A percentile compares a stretch with the other conserved stretches of the same genome.
Conservation (phyloP, 495 filamentous ascomycete species). For the Talaromyces trachyspermus region DNA sequence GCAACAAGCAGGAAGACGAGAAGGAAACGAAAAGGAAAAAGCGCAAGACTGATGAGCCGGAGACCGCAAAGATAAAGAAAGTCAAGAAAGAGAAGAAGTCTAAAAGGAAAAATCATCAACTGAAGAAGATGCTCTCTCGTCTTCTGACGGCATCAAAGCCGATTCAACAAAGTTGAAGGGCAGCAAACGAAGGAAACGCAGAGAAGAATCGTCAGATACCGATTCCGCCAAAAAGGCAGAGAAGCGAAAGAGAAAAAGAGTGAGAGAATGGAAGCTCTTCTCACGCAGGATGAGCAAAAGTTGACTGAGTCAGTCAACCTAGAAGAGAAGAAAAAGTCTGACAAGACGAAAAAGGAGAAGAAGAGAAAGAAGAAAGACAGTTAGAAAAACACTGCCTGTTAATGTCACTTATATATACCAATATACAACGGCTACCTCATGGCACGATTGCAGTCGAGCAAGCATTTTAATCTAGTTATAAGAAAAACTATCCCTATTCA, state of each 20-base stretch:
- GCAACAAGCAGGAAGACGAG: slow-evolving; percentile 27
- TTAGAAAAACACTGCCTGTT: background rate
- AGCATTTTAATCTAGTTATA: too few species aligned
- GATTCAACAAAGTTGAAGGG: slow-evolving; percentile 13
- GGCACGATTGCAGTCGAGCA: too few species aligned
- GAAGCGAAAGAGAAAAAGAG: slow-evolving; percentile 2
- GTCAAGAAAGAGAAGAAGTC: slow-evolving; percentile 24
- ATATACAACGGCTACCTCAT: too few species aligned
- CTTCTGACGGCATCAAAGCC: slow-evolving; percentile 12
- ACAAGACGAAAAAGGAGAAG: slow-evolving; percentile 32
- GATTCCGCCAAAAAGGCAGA: background rate
- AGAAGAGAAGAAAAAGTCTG: slow-evolving; percentile 17
- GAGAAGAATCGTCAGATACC: slow-evolving; percentile 13
- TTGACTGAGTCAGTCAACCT: slow-evolving; percentile 15
- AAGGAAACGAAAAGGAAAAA: slow-evolving; percentile 33
- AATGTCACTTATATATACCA: too few species aligned
- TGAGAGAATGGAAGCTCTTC: background rate
- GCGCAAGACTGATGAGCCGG: slow-evolving; percentile 15
- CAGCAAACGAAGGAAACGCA: slow-evolving; percentile 13
- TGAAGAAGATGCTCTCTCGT: slow-evolving; percentile 17
- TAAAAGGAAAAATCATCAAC: slow-evolving; percentile 21
- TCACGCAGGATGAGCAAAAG: slow-evolving; percentile 1
- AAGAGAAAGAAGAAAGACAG: slow-evolving; percentile 10
- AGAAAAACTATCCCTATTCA: too few species aligned
- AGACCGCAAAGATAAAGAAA: slow-evolving; percentile 23